A percentile compares a stretch with the other conserved stretches of the same genome.
Evolutionary conservation across 176 grass and related monocot species (phyloP).

Genomic region (Chloris gayana): DNA sequence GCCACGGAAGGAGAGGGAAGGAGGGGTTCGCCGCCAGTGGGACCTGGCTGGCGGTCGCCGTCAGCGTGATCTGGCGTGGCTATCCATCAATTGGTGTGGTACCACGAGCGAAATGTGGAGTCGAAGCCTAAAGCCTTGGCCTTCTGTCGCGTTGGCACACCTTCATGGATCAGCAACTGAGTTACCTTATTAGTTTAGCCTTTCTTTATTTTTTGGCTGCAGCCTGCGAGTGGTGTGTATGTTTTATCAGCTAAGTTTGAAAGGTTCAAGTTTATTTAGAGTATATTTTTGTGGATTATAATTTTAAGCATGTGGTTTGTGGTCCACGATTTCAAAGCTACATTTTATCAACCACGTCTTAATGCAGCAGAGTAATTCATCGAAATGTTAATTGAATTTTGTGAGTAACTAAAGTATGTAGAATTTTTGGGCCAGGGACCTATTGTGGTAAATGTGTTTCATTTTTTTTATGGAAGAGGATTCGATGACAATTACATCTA

Average conservation of each 20-base stretch:
- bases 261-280: neutral
- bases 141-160: too few species aligned
- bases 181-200: neutral
- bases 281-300: neutral
- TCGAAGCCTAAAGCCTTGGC: neutral
- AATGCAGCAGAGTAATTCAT: neutral
- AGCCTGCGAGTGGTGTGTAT: neutral
- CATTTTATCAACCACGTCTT: neutral
- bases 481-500: neutral
- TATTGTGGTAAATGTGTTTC: neutral
- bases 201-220: neutral
- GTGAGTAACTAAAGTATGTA: neutral
- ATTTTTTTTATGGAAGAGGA: too few species aligned
- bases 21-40: neutral
- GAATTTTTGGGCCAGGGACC: neutral
- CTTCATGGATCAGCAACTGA: neutral
- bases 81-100: constrained; percentile 11
- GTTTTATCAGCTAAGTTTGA: neutral
- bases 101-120: neutral
- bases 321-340: neutral
- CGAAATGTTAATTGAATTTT: neutral
- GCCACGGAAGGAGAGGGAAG: neutral
- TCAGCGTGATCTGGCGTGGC: constrained; percentile 46
- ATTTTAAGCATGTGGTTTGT: neutral
- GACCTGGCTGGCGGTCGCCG: constrained; percentile 29